Percentiles rank a stretch among this genome's conserved stretches.
Conservation (phyloP, 108 stramenopile species). For the Fragilariopsis cylindrus region DNA sequence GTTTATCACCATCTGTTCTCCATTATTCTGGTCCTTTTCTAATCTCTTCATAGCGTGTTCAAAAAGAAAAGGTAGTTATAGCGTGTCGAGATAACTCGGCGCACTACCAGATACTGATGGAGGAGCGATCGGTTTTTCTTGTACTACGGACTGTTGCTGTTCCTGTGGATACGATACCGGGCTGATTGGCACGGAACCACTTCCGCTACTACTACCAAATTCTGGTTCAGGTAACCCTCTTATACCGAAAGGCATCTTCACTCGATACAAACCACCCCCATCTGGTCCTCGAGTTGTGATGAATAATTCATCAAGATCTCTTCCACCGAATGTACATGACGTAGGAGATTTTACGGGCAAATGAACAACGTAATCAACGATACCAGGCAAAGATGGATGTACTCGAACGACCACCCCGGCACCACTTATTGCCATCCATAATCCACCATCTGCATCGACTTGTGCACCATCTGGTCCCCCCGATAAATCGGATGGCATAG, state of each 20-base stretch:
- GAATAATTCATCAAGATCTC: slow-evolving; percentile 60
- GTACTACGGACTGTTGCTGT: too few relatives aligned
- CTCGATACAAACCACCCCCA: slow-evolving; percentile 64
- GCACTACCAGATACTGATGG: too few relatives aligned
- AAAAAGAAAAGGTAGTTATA: not conserved
- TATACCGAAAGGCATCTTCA: slow-evolving; percentile 66
- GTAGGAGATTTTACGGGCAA: slow-evolving; percentile 58
- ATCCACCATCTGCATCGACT: slow-evolving; percentile 54
- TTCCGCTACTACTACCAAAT: slow-evolving; percentile 26
- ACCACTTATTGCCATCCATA: slow-evolving; percentile 72
- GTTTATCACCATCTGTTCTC: too few relatives aligned
- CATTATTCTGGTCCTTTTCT: too few relatives aligned
- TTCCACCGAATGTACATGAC: slow-evolving; percentile 64
- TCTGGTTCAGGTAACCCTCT: slow-evolving; percentile 70
- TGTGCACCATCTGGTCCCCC: slow-evolving; percentile 73
- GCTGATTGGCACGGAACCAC: not conserved
- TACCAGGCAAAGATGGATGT: slow-evolving; percentile 38
- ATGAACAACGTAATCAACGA: slow-evolving; percentile 51
- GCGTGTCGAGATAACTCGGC: not conserved
- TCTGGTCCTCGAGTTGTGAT: slow-evolving; percentile 70
- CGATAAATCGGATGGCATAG: slow-evolving; percentile 46
- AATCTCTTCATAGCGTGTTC: too few relatives aligned
- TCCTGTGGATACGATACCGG: too few relatives aligned
- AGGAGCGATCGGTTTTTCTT: too few relatives aligned
- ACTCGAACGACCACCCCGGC: slow-evolving; percentile 52